Conservation (phyloP, 805 yeast species). For the Teunomyces aglyptinius region DNA sequence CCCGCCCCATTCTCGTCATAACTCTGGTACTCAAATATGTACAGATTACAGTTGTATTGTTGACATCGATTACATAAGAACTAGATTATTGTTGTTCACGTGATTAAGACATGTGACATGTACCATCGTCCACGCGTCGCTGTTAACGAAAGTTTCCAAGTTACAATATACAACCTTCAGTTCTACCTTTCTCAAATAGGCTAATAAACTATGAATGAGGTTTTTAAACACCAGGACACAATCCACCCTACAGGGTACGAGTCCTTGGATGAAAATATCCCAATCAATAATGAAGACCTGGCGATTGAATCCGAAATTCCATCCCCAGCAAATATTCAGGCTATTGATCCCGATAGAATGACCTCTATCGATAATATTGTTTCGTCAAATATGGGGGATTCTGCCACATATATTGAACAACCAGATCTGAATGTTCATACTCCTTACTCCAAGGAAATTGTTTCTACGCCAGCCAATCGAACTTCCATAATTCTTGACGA, state of each 20-base stretch:
- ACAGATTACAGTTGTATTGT: background rate
- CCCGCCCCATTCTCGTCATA: no score
- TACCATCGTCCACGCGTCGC: background rate
- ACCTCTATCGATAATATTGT: constrained; percentile 7
- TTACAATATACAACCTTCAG: background rate
- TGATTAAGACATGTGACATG: background rate
- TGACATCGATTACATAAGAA: background rate
- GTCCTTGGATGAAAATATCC: background rate
- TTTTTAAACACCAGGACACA: background rate
- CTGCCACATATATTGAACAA: background rate
- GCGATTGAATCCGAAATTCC: background rate
- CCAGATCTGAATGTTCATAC: background rate
- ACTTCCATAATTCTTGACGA: background rate
- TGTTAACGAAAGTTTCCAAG: background rate
- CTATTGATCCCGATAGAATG: constrained; percentile 1
- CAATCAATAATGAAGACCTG: background rate
- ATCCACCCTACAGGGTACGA: background rate
- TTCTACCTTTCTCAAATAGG: background rate
- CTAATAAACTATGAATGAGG: background rate
- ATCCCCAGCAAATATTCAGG: background rate
- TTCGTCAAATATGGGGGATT: constrained; percentile 4
- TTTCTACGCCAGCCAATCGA: background rate
- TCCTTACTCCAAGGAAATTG: background rate
- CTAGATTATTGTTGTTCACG: background rate
- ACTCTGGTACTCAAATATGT: background rate